phyloP scores from a whole-genome alignment of 305 asterid genomes.

The Fraxinus floribunda region DNA sequence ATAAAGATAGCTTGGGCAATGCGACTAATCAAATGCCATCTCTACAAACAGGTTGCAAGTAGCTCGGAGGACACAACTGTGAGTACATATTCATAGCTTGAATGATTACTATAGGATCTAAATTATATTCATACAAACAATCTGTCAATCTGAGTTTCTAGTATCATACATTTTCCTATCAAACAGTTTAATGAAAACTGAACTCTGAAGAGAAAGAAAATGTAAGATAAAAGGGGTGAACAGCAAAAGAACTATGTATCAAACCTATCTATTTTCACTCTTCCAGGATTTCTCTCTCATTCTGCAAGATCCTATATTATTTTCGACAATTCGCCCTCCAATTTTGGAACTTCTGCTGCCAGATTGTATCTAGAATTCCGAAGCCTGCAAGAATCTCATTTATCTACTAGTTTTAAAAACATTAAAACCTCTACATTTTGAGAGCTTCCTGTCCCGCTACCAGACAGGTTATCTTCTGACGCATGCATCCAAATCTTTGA shows the following conservation, averaged over 20 bases:
- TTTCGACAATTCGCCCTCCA: not conserved
- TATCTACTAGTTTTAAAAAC: conserved; percentile 21
- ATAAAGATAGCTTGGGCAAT: not conserved
- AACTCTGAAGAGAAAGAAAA: not conserved
- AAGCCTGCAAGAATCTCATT: conserved; percentile 1
- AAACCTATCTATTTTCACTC: not conserved
- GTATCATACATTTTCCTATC: not conserved
- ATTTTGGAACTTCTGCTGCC: not conserved
- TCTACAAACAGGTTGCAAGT: not conserved
- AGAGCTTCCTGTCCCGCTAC: not conserved
- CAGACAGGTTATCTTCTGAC: not conserved
- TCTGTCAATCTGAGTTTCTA: not conserved
- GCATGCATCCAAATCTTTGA: not conserved
- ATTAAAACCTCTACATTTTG: not conserved
- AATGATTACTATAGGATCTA: not conserved
- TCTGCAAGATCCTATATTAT: not conserved
- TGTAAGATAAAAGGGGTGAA: not conserved
- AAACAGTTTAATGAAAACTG: not conserved
- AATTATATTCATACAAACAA: not conserved
- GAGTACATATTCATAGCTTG: not conserved
- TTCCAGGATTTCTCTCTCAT: not conserved
- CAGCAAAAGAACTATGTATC: not conserved
- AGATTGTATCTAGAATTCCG: not conserved
- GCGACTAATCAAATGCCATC: not conserved
- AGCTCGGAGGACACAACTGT: not conserved